Evolutionary conservation across 2,329 filamentous ascomycete genomes (phyloP).

Genomic region (Alternaria ventricosa): DNA sequence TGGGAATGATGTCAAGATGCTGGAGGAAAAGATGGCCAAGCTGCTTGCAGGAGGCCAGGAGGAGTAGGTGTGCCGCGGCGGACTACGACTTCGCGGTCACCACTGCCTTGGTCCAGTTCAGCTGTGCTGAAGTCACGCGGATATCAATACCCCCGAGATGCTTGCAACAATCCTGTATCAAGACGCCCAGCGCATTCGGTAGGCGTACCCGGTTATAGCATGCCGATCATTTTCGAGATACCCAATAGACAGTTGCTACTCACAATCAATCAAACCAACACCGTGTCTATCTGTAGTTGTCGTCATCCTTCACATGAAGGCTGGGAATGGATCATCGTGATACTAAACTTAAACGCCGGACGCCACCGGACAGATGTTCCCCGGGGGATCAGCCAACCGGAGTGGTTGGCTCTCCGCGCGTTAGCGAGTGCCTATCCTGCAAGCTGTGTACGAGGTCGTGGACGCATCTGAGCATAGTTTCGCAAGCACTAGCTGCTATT

Average conservation of each 20-base stretch:
- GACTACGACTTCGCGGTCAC: not conserved
- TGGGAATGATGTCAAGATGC: slow-evolving; percentile 84
- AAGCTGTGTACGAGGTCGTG: not conserved
- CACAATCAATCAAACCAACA: not conserved
- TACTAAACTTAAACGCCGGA: slow-evolving; percentile 2
- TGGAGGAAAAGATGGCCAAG: slow-evolving; percentile 76
- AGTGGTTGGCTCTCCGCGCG: slow-evolving; percentile 19
- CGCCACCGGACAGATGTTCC: slow-evolving; percentile 4
- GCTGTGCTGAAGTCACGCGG: not conserved
- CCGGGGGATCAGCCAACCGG: slow-evolving; percentile 18
- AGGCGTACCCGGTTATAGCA: not conserved
- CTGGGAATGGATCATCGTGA: not conserved
- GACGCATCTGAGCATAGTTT: not conserved
- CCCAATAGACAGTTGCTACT: slow-evolving; percentile 12
- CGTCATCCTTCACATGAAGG: not conserved
- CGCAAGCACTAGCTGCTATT: not conserved
- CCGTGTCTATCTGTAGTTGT: not conserved
- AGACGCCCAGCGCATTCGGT: slow-evolving; percentile 1
- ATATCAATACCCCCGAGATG: not conserved
- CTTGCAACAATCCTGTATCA: not conserved
- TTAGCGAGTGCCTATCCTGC: slow-evolving; percentile 2
- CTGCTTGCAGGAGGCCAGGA: slow-evolving; percentile 19
- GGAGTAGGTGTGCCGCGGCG: not conserved
- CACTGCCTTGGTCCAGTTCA: not conserved
- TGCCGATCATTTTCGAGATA: slow-evolving; percentile 13